phyloP scores from a whole-genome alignment of 805 yeast genomes.

The Wickerhamiella spandovensis region DNA sequence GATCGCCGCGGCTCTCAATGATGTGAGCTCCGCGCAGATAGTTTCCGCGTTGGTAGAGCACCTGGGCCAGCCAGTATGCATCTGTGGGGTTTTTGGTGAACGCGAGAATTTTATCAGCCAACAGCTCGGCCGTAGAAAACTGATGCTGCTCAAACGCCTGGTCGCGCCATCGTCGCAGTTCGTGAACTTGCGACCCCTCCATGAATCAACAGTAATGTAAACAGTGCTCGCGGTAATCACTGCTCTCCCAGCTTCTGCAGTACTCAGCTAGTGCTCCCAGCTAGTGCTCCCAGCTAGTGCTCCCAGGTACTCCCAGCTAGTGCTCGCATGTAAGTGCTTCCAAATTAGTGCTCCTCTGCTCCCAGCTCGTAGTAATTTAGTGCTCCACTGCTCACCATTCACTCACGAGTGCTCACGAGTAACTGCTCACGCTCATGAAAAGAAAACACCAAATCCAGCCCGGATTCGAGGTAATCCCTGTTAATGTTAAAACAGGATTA shows the following conservation, averaged over 20 bases:
- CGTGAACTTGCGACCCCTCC: conserved; percentile 54
- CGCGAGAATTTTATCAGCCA: conserved; percentile 81
- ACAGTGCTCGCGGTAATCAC: too few species aligned
- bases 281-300: too few species aligned
- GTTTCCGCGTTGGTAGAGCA: conserved; percentile 60
- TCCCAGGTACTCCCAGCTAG: too few species aligned
- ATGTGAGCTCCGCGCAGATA: conserved; percentile 68
- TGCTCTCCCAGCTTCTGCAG: too few species aligned
- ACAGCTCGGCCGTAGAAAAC: conserved; percentile 73
- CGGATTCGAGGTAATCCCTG: conserved; percentile 10
- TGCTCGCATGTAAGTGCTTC: too few species aligned
- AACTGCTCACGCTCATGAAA: conserved; percentile 6
- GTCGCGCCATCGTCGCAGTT: conserved; percentile 80
- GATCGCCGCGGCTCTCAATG: conserved; percentile 42
- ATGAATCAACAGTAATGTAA: too few species aligned
- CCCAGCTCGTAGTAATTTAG: too few species aligned
- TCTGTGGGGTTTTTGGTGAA: conserved; percentile 79
- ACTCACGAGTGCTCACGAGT: too few species aligned
- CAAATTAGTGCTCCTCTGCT: too few species aligned
- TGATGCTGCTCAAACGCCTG: conserved; percentile 90
- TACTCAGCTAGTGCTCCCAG: too few species aligned
- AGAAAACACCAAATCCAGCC: conserved; percentile 19
- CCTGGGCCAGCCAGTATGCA: conserved; percentile 95
- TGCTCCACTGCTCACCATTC: too few species aligned
- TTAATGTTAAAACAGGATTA: conserved; percentile 5